Base-by-base conservation (phyloP, 768 basidiomycete genomes). In the Candolleomyces aberdarensis region DNA sequence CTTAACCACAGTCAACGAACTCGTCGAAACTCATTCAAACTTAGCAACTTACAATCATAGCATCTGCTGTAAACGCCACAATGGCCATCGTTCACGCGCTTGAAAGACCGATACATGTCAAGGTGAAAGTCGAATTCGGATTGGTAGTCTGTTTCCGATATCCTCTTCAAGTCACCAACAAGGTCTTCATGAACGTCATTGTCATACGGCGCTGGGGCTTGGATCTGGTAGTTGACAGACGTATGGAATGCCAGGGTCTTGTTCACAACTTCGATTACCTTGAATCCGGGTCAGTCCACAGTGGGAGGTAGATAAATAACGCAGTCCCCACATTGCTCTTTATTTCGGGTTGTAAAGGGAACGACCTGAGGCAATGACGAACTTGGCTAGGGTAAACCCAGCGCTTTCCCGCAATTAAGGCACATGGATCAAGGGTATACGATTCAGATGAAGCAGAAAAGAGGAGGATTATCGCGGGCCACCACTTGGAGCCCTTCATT, bases 191-290 rank as follows among this genome's bases (percentile, higher is more conserved):
- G 84, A 7, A 87, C 84, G 59, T 85, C 83, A 2, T 72, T 63
- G 10, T 76, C 67, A 66, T 83, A 86, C 5, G 85, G 85, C 20
- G 70, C 66, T 0, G 84, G 84, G 1, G 85, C 85, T 56, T 74
- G 72, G 47, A 83, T 76, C 69, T 85, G 80, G 60, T 86, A 86
- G 72, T 85, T 86, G 26, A 81, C 78, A 3, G 85, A 86, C 0
- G 85, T 83, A 66, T 86, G 85, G 66, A 88, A 86, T 14, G 81
- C 78, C 9, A 86, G 68, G 0, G 83, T 83, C 67, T 82, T 85
- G 65, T 77, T 85, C 48, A 85, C 73, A 9, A 84, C 83, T 62
- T 86, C 81, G 40, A 86, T 74, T 53, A 83, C 79, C 85, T 86
- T 36, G 36, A 36, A 36, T 7, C 11, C 11, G 36, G 8, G 36